Conservation (phyloP, 1,284 basidiomycete species). For the Apiotrichum domesticum region DNA sequence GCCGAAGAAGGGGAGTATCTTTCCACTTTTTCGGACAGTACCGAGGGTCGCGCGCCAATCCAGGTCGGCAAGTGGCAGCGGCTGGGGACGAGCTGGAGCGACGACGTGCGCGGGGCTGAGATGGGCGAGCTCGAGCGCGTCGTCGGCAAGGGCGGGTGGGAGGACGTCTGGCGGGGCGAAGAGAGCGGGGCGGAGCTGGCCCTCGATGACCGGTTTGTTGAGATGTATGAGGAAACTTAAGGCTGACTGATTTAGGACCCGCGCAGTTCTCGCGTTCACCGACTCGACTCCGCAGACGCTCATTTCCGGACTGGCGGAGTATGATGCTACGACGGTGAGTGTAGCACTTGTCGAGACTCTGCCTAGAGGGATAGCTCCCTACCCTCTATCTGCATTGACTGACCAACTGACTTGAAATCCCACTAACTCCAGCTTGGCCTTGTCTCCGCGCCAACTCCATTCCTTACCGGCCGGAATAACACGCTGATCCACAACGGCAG, state of each 20-base stretch:
- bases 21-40: constrained; percentile 17
- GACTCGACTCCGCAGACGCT: constrained; percentile 33
- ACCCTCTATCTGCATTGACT: too few species aligned
- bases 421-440: constrained; percentile 57
- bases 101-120: constrained; percentile 30
- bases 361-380: too few species aligned
- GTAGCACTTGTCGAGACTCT: neutral
- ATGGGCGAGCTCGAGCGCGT: constrained; percentile 29
- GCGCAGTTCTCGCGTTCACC: constrained; percentile 27
- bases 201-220: neutral
- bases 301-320: constrained; percentile 19
- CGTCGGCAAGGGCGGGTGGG: constrained; percentile 18
- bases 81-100: constrained; percentile 20
- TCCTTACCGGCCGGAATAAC: constrained; percentile 71
- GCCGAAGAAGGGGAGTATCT: constrained; percentile 4
- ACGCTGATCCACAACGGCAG: constrained; percentile 63
- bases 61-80: constrained; percentile 41
- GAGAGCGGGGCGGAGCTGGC: neutral
- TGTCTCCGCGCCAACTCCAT: constrained; percentile 71
- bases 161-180: constrained; percentile 22
- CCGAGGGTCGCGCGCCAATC: constrained; percentile 29
- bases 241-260: constrained; percentile 6
- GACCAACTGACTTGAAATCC: too few species aligned
- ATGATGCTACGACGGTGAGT: constrained; percentile 6
- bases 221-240: neutral